Conservation (phyloP, 768 basidiomycete genomes). For the Cystofilobasidium capitatum region DNA sequence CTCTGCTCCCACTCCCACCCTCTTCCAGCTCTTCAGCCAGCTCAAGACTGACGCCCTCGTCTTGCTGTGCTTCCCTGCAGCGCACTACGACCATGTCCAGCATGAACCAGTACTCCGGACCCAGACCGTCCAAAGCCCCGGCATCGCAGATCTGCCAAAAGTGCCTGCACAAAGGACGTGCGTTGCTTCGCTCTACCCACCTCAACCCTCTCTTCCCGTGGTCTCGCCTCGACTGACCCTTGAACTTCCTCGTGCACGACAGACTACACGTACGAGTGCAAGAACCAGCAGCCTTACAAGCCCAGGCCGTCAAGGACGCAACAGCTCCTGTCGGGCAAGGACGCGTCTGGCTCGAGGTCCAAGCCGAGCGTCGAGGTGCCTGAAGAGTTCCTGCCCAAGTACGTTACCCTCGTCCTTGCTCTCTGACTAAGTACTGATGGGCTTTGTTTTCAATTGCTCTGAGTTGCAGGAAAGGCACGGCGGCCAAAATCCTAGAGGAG, state of each 20-base stretch:
- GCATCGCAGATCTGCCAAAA: neutral
- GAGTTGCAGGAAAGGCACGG: slow-evolving; percentile 56
- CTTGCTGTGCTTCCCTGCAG: no score
- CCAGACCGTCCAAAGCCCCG: neutral
- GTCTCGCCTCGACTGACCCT: neutral
- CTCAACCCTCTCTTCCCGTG: neutral
- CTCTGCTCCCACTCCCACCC: no score
- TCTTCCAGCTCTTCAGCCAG: no score
- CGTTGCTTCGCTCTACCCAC: neutral
- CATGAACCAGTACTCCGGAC: neutral
- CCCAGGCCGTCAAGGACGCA: slow-evolving; percentile 81
- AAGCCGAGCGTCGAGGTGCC: slow-evolving; percentile 75
- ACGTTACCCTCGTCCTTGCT: slow-evolving; percentile 42
- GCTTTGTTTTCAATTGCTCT: neutral
- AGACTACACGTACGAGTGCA: slow-evolving; percentile 83
- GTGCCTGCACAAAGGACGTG: neutral
- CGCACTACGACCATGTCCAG: slow-evolving; percentile 6
- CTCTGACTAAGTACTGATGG: neutral
- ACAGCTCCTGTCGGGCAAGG: slow-evolving; percentile 65
- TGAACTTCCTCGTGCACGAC: neutral
- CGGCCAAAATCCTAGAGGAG: slow-evolving; percentile 70
- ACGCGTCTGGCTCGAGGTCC: slow-evolving; percentile 48
- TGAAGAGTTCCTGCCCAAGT: slow-evolving; percentile 65
- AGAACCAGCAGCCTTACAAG: slow-evolving; percentile 65
- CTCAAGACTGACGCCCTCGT: no score